A percentile compares a stretch with the other conserved stretches of the same genome.
Evolutionary conservation across 2,329 filamentous ascomycete genomes (phyloP).

Genomic region (Esteya vermicola): DNA sequence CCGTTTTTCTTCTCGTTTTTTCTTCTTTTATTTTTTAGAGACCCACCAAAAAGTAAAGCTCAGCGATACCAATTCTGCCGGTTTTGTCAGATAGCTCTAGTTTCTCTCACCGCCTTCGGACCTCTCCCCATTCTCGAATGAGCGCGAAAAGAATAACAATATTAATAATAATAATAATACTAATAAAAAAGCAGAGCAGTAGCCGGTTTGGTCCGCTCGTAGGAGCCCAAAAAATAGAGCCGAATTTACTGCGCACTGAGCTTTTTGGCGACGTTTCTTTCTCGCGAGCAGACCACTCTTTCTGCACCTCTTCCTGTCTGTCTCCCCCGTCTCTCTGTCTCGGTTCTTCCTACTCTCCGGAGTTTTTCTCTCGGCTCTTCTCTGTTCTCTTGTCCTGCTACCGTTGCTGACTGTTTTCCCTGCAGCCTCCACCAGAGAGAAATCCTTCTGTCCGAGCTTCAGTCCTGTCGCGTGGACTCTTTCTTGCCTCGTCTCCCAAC

Average conservation of each 20-base stretch:
- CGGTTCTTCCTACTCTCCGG: background rate
- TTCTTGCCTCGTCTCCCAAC: background rate
- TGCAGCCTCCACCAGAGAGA: no score
- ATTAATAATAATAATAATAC: no score
- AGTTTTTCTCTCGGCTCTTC: background rate
- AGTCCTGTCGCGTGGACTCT: no score
- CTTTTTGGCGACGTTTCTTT: background rate
- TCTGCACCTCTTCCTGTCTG: background rate
- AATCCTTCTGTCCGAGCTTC: no score
- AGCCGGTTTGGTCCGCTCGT: conserved; percentile 12
- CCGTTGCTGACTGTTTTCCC: no score
- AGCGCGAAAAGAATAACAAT: conserved; percentile 4
- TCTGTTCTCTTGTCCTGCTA: background rate
- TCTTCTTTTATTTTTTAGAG: background rate
- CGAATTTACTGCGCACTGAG: background rate
- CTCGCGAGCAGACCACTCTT: no score
- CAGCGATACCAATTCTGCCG: conserved; percentile 26
- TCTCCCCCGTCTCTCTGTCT: background rate
- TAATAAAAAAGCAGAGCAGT: no score
- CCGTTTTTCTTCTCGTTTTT: no score
- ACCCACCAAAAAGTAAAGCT: background rate
- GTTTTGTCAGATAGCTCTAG: background rate
- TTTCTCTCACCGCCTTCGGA: conserved; percentile 28
- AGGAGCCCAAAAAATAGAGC: no score
- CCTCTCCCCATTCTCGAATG: background rate